Conservation (phyloP, 139 green algal species). For the Auxenochlorella protothecoides region DNA sequence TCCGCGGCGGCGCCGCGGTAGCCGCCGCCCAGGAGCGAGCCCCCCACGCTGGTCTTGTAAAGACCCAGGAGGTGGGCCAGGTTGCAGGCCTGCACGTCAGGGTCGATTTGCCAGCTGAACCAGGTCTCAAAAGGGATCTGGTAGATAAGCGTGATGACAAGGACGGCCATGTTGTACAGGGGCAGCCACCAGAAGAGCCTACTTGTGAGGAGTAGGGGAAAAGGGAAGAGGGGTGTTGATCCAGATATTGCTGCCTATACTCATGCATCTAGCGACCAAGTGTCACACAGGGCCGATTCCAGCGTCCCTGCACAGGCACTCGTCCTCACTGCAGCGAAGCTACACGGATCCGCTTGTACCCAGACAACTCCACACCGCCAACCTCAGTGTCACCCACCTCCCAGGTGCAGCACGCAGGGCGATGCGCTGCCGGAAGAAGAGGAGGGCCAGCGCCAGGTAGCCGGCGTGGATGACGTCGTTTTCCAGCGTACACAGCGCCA, state of each 20-base stretch:
- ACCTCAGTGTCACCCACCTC: not conserved
- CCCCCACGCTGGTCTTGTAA: slow-evolving; percentile 33
- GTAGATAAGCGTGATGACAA: slow-evolving; percentile 44
- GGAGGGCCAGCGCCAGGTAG: slow-evolving; percentile 62
- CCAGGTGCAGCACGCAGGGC: slow-evolving; percentile 23
- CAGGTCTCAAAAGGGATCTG: slow-evolving; percentile 36
- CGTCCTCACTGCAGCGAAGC: too few relatives aligned
- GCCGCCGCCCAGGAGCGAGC: slow-evolving; percentile 10
- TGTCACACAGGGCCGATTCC: too few relatives aligned
- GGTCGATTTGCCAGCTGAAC: slow-evolving; percentile 10
- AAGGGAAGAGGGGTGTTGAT: not conserved
- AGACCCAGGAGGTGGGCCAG: slow-evolving; percentile 56
- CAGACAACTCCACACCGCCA: too few relatives aligned
- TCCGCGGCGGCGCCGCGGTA: slow-evolving; percentile 35
- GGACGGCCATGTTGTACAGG: slow-evolving; percentile 60
- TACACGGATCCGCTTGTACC: too few relatives aligned
- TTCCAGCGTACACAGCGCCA: slow-evolving; percentile 50
- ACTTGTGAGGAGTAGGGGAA: not conserved
- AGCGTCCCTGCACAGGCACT: too few relatives aligned
- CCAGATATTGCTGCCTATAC: too few relatives aligned
- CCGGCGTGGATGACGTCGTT: slow-evolving; percentile 65
- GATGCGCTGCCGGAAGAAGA: slow-evolving; percentile 54
- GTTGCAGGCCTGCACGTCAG: slow-evolving; percentile 33
- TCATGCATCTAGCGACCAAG: too few relatives aligned
- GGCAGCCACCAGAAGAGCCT: slow-evolving; percentile 57